Evolutionary conservation across 176 grass and related monocot species (phyloP).

Genomic region (Saccharum officinarum): DNA sequence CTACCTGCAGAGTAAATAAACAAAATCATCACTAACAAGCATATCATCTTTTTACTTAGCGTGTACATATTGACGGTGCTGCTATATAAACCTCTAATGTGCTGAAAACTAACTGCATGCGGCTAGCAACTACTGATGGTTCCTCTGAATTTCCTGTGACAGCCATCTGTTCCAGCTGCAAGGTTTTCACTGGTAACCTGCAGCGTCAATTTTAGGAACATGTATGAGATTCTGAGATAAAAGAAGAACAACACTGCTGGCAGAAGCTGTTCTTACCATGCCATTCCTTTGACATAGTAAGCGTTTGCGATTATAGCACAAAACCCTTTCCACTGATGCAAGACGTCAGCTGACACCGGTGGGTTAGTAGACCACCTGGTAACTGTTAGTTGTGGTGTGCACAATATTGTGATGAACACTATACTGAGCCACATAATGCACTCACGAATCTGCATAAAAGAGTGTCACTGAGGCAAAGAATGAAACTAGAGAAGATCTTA

Average conservation of each 20-base stretch:
- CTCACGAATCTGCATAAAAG: constrained; percentile 52
- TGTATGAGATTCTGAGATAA: constrained; percentile 3
- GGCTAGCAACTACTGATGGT: constrained; percentile 84
- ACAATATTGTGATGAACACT: constrained; percentile 94
- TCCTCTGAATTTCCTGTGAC: constrained; percentile 79
- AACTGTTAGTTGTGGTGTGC: constrained; percentile 87
- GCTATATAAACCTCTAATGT: constrained; percentile 79
- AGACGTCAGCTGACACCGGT: constrained; percentile 76
- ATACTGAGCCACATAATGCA: constrained; percentile 97
- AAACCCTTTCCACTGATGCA: constrained; percentile 98
- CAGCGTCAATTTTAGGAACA: constrained; percentile 8
- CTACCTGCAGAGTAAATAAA: constrained; percentile 58
- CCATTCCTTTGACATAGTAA: constrained; percentile 96
- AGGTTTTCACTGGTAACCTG: constrained; percentile 94
- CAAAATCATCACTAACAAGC: neutral
- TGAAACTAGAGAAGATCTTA: neutral
- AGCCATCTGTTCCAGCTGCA: constrained; percentile 93
- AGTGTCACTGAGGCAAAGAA: neutral
- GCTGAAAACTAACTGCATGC: constrained; percentile 95
- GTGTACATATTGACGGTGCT: neutral
- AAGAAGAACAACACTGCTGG: too few species aligned
- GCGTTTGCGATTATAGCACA: constrained; percentile 92
- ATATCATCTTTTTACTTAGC: neutral
- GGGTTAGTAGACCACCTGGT: constrained; percentile 81
- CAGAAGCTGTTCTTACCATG: constrained; percentile 53